phyloP scores from a whole-genome alignment of 768 basidiomycete species.

The Suillus hirtellus region DNA sequence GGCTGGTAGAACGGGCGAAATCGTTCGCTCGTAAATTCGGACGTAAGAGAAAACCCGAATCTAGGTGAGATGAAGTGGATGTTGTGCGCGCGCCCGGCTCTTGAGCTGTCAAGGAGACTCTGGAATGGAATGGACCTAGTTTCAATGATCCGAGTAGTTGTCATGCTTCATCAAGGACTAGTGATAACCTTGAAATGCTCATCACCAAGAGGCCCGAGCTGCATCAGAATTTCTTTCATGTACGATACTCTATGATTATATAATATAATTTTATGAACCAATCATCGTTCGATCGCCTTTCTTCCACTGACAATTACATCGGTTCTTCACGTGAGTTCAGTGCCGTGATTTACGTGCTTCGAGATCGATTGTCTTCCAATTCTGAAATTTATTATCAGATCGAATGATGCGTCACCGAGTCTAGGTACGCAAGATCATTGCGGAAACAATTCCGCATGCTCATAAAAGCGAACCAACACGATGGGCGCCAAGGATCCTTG shows the following conservation, averaged over 20 bases:
- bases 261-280: constrained; percentile 18
- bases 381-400: constrained; percentile 22
- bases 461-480: constrained; percentile 20
- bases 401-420: constrained; percentile 13
- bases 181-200: neutral
- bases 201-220: constrained; percentile 6
- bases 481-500: neutral
- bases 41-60: constrained; percentile 35
- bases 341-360: constrained; percentile 29
- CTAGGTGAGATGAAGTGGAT: constrained; percentile 16
- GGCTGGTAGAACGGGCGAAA: constrained; percentile 41
- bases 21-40: constrained; percentile 45
- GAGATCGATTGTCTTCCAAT: constrained; percentile 10
- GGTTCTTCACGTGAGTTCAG: constrained; percentile 10
- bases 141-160: constrained; percentile 24
- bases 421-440: neutral
- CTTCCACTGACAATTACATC: neutral
- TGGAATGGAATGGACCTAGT: neutral
- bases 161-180: constrained; percentile 23
- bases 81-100: constrained; percentile 5
- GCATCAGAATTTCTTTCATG: constrained; percentile 23
- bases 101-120: constrained; percentile 4
- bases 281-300: constrained; percentile 16
- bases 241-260: constrained; percentile 19
- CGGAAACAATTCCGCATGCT: constrained; percentile 17